Percentiles rank a stretch among this genome's conserved stretches.
phyloP scores from a whole-genome alignment of 345 rosid genomes.

The Citrus glauca region DNA sequence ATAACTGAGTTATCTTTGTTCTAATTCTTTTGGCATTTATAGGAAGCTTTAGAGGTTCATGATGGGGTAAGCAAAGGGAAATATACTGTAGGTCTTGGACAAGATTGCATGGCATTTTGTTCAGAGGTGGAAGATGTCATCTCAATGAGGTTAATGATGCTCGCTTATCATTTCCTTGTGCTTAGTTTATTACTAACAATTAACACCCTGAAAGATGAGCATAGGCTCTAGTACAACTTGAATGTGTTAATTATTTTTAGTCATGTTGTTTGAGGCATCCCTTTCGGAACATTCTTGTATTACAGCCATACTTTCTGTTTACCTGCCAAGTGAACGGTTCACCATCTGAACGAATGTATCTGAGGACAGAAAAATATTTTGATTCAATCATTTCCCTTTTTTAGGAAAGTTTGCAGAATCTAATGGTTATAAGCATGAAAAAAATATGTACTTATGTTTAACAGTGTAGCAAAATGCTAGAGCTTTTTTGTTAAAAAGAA shows the following conservation, averaged over 20 bases:
- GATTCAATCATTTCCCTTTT: background rate
- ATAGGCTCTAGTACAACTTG: background rate
- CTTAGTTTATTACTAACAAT: background rate
- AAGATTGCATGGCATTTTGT: conserved; percentile 93
- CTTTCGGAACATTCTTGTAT: background rate
- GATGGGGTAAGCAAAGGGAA: conserved; percentile 96
- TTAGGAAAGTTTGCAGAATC: background rate
- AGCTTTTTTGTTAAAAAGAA: background rate
- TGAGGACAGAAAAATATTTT: background rate
- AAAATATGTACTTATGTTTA: background rate
- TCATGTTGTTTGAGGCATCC: background rate
- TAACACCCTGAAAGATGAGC: background rate
- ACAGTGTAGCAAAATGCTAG: background rate
- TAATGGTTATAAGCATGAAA: background rate
- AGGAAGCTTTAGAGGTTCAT: conserved; percentile 91
- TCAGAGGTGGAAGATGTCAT: conserved; percentile 97
- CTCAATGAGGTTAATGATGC: conserved; percentile 73
- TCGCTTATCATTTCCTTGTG: background rate
- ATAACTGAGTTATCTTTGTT: background rate
- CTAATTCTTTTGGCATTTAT: background rate
- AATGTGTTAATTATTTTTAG: background rate
- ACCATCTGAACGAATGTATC: background rate
- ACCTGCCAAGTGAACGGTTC: background rate
- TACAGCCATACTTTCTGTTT: background rate
- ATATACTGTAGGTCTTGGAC: conserved; percentile 96